A percentile compares a stretch with the other conserved stretches of the same genome.
Evolutionary conservation across 2,329 filamentous ascomycete genomes (phyloP).

Genomic region (Calonectria pseudoreteaudii): DNA sequence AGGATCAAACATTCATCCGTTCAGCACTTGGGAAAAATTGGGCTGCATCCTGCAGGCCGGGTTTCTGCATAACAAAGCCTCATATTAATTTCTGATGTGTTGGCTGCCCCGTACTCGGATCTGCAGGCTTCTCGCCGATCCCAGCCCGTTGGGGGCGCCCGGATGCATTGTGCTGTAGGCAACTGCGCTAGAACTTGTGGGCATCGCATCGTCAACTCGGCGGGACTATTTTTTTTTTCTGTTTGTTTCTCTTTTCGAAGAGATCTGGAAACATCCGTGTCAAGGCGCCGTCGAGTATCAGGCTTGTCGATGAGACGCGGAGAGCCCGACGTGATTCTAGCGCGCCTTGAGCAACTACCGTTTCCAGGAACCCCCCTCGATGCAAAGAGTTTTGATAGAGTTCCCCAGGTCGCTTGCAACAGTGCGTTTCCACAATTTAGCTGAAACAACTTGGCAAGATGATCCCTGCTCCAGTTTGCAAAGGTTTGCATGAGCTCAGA

Average conservation of each 20-base stretch:
- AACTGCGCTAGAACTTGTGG: background rate
- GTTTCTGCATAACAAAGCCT: background rate
- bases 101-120: background rate
- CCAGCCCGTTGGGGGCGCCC: background rate
- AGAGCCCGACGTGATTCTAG: background rate
- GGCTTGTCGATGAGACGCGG: background rate
- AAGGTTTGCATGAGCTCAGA: background rate
- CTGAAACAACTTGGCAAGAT: background rate
- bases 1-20: background rate
- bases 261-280: background rate
- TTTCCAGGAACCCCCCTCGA: background rate
- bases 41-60: background rate
- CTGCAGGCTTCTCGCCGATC: background rate
- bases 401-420: background rate
- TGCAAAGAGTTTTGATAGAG: background rate
- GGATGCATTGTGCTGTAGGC: background rate
- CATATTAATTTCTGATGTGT: background rate
- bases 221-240: background rate
- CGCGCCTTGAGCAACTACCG: background rate
- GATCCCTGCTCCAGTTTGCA: background rate
- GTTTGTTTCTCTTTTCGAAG: background rate
- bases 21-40: background rate
- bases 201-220: background rate
- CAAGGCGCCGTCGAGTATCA: background rate
- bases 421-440: background rate